Percentiles rank a stretch among this genome's conserved stretches.
Conservation (phyloP, 148 eudicot genomes). For the Rhododendron ferrugineum region DNA sequence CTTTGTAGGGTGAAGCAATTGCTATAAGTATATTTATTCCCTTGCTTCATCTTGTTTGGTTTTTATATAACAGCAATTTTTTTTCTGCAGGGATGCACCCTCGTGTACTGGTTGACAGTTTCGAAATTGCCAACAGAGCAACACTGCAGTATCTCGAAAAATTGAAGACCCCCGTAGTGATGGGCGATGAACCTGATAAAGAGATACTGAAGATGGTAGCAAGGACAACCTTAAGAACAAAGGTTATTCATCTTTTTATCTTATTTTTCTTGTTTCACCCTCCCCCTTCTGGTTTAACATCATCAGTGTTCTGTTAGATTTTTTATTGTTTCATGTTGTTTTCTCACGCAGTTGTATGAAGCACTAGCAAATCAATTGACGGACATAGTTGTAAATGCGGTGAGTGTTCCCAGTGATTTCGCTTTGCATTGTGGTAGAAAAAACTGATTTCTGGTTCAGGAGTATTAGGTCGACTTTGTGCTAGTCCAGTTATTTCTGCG, state of each 20-base stretch:
- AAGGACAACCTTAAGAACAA: conserved; percentile 90
- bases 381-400: conserved; percentile 82
- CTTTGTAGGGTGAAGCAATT: background rate
- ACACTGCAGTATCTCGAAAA: conserved; percentile 81
- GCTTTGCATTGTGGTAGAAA: background rate
- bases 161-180: conserved; percentile 88
- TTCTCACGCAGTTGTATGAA: conserved; percentile 66
- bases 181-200: conserved; percentile 91
- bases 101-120: conserved; percentile 89
- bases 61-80: too few relatives aligned
- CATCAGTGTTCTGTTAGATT: background rate
- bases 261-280: background rate
- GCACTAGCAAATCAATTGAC: conserved; percentile 91
- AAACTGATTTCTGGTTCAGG: background rate
- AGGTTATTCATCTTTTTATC: conserved; percentile 27
- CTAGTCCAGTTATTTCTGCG: background rate
- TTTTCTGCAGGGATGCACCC: conserved; percentile 80
- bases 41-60: background rate
- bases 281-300: background rate
- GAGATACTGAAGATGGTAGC: conserved; percentile 97
- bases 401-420: conserved; percentile 31
- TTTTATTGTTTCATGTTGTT: background rate
- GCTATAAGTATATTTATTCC: background rate
- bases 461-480: background rate
- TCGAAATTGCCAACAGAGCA: conserved; percentile 94